These are phyloP conservation scores for Stagonosporopsis chrysanthemi DNA, from an alignment of 2,329 filamentous ascomycete species.

Conservation along the genomic window DNA sequence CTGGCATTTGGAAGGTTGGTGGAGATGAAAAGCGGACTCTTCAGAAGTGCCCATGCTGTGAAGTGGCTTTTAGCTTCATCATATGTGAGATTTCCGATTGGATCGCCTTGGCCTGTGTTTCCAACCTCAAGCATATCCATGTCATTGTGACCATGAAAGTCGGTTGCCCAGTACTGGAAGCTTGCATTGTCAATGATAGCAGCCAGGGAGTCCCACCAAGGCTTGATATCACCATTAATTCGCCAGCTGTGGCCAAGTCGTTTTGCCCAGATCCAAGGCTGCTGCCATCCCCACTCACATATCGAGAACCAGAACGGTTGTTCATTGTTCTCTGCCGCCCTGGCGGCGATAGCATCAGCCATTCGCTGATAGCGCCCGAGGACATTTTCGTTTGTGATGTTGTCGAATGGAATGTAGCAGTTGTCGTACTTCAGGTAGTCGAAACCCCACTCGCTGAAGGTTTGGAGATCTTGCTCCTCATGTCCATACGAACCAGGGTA, in stretches of 20 bases:
- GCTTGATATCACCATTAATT: conserved; percentile 30
- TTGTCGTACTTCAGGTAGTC: conserved; percentile 43
- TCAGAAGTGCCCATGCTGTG: conserved; percentile 50
- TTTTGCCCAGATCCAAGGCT: conserved; percentile 36
- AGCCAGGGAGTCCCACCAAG: conserved; percentile 32
- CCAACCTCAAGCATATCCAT: conserved; percentile 50
- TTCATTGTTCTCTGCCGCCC: conserved; percentile 37
- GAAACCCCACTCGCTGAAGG: conserved; percentile 55
- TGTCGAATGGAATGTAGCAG: conserved; percentile 45
- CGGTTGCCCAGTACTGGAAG: conserved; percentile 36
- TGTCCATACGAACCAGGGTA: conserved; percentile 58
- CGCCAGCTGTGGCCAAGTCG: conserved; percentile 39
- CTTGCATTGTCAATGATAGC: conserved; percentile 33
- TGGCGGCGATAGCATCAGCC: conserved; percentile 52
- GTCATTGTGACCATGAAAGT: conserved; percentile 51
- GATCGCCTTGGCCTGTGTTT: conserved; percentile 40
- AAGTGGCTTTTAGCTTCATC: conserved; percentile 46
- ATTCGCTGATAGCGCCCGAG: conserved; percentile 37
- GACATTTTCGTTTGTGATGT: conserved; percentile 37
- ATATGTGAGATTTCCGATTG: conserved; percentile 38
- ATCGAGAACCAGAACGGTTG: conserved; percentile 32
- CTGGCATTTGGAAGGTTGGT: conserved; percentile 47
- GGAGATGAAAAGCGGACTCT: conserved; percentile 54
- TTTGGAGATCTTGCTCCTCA: conserved; percentile 63
- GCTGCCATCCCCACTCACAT: conserved; percentile 41